Evolutionary conservation across 805 yeast genomes (phyloP).

Genomic region (Scheffersomyces spartinae): DNA sequence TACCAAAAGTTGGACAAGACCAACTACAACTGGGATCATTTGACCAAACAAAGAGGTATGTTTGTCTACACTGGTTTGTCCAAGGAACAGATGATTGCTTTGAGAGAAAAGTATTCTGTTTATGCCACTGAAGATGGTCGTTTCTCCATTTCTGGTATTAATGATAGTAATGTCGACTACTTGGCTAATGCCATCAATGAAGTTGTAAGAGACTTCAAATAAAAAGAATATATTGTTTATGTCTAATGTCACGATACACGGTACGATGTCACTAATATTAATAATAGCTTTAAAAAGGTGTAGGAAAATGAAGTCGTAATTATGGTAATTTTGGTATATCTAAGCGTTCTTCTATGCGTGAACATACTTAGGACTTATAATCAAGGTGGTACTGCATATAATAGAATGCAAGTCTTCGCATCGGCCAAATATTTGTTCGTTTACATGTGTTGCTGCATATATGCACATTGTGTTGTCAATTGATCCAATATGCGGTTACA

Average conservation of each 20-base stretch:
- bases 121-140: conserved; percentile 89
- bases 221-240: conserved; percentile 7
- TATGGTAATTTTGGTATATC: too few species aligned
- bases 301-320: too few species aligned
- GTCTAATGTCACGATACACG: not conserved
- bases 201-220: conserved; percentile 18
- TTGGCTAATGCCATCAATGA: conserved; percentile 51
- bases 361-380: too few species aligned
- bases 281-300: too few species aligned
- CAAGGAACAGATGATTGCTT: conserved; percentile 55
- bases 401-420: too few species aligned
- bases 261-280: too few species aligned
- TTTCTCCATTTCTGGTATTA: conserved; percentile 82
- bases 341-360: too few species aligned
- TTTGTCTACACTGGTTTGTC: conserved; percentile 82
- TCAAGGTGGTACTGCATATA: too few species aligned
- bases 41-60: conserved; percentile 90
- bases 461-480: too few species aligned
- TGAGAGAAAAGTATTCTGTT: conserved; percentile 63
- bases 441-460: too few species aligned
- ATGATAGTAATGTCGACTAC: conserved; percentile 66
- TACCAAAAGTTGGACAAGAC: conserved; percentile 51
- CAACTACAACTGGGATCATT: conserved; percentile 72
- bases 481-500: too few species aligned
- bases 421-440: too few species aligned